Percentiles rank a stretch among this genome's conserved stretches.
Evolutionary conservation across 768 basidiomycete genomes (phyloP).

Genomic region (Leccinum olivaceopallidum): DNA sequence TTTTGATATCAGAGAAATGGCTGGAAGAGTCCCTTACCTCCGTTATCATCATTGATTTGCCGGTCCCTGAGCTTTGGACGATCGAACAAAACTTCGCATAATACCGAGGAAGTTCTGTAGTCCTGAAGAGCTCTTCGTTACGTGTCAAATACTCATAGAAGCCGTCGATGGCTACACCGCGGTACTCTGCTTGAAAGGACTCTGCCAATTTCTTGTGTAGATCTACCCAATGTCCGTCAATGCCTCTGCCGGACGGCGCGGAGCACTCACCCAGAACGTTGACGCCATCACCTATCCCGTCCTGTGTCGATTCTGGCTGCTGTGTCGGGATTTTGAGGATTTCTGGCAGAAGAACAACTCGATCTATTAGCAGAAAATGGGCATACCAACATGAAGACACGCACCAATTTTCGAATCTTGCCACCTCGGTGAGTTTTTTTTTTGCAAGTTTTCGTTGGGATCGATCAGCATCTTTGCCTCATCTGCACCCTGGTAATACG

Average conservation of each 20-base stretch:
- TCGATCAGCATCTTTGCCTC: not conserved
- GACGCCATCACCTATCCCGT: too few relatives aligned
- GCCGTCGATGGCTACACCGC: slow-evolving; percentile 11
- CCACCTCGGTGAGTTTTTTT: not conserved
- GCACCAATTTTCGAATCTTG: not conserved
- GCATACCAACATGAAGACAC: not conserved
- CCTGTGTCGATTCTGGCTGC: not conserved
- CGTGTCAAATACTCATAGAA: slow-evolving; percentile 21
- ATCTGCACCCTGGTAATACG: not conserved
- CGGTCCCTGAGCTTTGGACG: slow-evolving; percentile 18
- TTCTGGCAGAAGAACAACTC: not conserved
- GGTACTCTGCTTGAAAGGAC: slow-evolving; percentile 4
- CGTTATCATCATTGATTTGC: slow-evolving; percentile 11
- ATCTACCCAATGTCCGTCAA: not conserved
- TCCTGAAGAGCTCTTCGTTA: slow-evolving; percentile 11
- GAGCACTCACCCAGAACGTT: not conserved
- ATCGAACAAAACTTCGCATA: slow-evolving; percentile 13
- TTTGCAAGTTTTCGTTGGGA: not conserved
- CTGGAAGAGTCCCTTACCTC: slow-evolving; percentile 2
- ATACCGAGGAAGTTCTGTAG: not conserved
- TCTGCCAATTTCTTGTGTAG: not conserved
- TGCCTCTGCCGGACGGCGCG: too few relatives aligned
- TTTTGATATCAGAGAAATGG: too few relatives aligned
- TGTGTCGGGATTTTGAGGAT: not conserved
- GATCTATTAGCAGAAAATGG: too few relatives aligned